Percentiles rank a stretch among this genome's conserved stretches.
Conservation (phyloP, 495 filamentous ascomycete species). For the Darksidea phi region DNA sequence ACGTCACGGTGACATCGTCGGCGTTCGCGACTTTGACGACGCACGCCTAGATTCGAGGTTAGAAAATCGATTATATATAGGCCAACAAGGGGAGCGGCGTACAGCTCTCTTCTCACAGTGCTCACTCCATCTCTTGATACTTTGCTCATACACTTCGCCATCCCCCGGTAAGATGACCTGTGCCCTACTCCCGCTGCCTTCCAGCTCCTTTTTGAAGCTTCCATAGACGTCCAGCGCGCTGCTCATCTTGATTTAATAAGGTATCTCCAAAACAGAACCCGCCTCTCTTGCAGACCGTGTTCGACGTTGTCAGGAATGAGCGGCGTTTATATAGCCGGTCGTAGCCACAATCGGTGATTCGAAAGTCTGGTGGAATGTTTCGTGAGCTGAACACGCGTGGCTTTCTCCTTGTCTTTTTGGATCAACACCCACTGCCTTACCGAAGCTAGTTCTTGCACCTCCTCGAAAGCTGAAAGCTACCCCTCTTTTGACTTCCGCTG, state of each 20-base stretch:
- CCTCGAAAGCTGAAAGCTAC: too few relatives aligned
- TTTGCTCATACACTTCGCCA: constrained; percentile 31
- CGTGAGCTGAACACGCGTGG: too few relatives aligned
- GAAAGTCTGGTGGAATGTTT: too few relatives aligned
- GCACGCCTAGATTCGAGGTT: constrained; percentile 38
- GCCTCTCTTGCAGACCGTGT: too few relatives aligned
- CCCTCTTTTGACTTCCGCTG: too few relatives aligned
- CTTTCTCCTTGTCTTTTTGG: too few relatives aligned
- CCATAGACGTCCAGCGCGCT: constrained; percentile 14
- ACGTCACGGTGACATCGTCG: constrained; percentile 45
- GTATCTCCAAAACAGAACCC: neutral
- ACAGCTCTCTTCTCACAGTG: constrained; percentile 38
- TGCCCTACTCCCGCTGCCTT: constrained; percentile 1
- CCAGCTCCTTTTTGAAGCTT: constrained; percentile 3
- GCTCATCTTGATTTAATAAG: neutral
- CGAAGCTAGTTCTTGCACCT: too few relatives aligned
- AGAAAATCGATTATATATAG: neutral
- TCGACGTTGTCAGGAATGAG: too few relatives aligned
- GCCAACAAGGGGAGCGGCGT: neutral
- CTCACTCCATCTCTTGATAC: constrained; percentile 38
- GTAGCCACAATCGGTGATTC: too few relatives aligned
- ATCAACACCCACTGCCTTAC: too few relatives aligned
- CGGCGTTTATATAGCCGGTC: too few relatives aligned
- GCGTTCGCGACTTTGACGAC: constrained; percentile 46
- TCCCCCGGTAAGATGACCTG: constrained; percentile 20